Base-by-base conservation (phyloP, 2,329 filamentous ascomycete genomes). In the Seiridium cupressi region DNA sequence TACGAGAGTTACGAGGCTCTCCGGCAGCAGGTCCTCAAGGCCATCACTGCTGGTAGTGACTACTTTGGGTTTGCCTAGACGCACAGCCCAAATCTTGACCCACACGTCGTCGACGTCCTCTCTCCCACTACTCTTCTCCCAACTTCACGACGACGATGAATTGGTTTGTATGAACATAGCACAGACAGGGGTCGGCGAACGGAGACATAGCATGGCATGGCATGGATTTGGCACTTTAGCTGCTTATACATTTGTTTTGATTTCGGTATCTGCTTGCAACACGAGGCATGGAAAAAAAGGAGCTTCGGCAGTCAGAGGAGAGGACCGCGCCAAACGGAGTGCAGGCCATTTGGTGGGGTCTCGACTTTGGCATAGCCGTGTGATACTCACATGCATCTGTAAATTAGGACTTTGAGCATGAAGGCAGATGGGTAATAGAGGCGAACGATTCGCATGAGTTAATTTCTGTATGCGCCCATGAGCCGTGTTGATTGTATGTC, bases 31-130 rank as follows among this genome's bases (percentile, higher is more conserved):
- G 79, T 99, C 62, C 89, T 96, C 75, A 98, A 93, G 67, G 95
- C 95, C 64, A 97, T 99, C 76, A 99, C 95, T n/a, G 89, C 93
- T 66, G 95, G 95, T 68, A 95, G 93, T 79, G 94, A 98, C 75
- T 98, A 90, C 75, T 99, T 99, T 76, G 95, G 95, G 63, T 98
- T 99, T 77, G 94, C 95, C 69, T 98, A 89, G 81, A 62, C 35
- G 47, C 32, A 47, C 9, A 13, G 49, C 26, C 11, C 51, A 35
- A 34, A 32, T n/a, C 44, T 13, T 47, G 26, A 11, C 31, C 35
- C 2, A 57, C 8, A 58, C 34, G 35, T 8, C 11, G 8, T 8
- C 13, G 31, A 51, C 35, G 32, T 48, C 42, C 32, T 36, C 42
- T 48, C 44, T n/a, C 59, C 31, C 40, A 48, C 48, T 46, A 35